A percentile compares a stretch with the other conserved stretches of the same genome.
Conservation (phyloP, 2,329 filamentous ascomycete genomes). For the Fusarium staphyleae region DNA sequence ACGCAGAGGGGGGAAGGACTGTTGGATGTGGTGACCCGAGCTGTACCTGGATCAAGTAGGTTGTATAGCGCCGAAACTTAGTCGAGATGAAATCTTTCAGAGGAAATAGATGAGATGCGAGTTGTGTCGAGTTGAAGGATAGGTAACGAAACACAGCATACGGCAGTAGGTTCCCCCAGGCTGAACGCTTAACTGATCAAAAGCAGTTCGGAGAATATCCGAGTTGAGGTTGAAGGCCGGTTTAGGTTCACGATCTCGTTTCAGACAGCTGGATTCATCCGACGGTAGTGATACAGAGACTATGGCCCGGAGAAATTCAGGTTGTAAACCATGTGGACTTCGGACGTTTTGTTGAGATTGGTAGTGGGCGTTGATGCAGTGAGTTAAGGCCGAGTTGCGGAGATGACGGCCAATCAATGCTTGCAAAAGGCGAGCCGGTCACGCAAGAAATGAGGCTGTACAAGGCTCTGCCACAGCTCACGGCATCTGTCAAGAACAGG, state of each 20-base stretch:
- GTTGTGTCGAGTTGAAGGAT: neutral
- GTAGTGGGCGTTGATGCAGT: constrained; percentile 8
- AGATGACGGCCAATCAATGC: neutral
- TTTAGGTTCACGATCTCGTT: constrained; percentile 5
- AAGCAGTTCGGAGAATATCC: constrained; percentile 10
- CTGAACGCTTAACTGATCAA: neutral
- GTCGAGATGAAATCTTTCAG: neutral
- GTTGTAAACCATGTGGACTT: constrained; percentile 27
- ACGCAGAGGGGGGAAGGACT: neutral
- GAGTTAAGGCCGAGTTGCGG: neutral
- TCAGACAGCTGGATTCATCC: constrained; percentile 8
- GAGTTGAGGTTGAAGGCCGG: constrained; percentile 6
- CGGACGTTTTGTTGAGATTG: constrained; percentile 10
- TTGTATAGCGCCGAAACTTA: neutral
- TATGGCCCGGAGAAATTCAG: constrained; percentile 5
- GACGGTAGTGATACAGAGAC: constrained; percentile 4
- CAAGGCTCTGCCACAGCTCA: constrained; percentile 20
- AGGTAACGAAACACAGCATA: constrained; percentile 3
- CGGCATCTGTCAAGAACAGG: constrained; percentile 14
- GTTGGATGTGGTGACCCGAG: neutral
- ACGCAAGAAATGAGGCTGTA: constrained; percentile 10
- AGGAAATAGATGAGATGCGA: neutral
- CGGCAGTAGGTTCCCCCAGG: neutral
- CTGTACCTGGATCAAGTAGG: neutral
- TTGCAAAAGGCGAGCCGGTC: neutral